Base-by-base conservation (phyloP, 1,284 basidiomycete species). In the Heliocybe sulcata region DNA sequence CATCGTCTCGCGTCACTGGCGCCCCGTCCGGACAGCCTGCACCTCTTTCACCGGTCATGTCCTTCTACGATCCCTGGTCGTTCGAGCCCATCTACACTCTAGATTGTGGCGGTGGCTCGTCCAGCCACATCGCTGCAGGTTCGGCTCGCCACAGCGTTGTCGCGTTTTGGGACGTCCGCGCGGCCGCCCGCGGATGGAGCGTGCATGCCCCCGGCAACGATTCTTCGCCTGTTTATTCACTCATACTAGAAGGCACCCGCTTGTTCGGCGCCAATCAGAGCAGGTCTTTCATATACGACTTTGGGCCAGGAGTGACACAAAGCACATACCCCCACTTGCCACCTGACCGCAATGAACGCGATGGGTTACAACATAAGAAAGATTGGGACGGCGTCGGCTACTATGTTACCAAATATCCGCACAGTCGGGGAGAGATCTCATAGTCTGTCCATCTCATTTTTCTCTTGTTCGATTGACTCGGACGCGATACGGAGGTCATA, bases 161-260 rank as follows among this genome's bases (percentile, higher is more conserved):
- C 52, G 80, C 85, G 1, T 83, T 91, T 59, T 91, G 86, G 84
- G 89, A 91, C 65, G 73, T 88, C 26, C 82, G 89, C 22, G 72
- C 72, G 22, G 74, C 83, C 0, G 67, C 63, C 6, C 65, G 59
- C 22, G 87, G 87, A 1, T 90, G 86, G 84, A 86, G 83, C 59
- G 82, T 89, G 1, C 81, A 89, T 64, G 84, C 83, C 2, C 88
- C 89, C 1, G 82, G 83, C 4, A 87, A 87, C 61, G 86, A 89
- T 63, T 69, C 76, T 0, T 87, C 84, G 1, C 88, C 88, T 0
- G 85, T 90, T 8, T 91, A 90, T 64, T 77, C 79, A 2, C 65
- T 90, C 53, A 66, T 82, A 29, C 68, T 89, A 22, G 89, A 91
- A 66, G 83, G 85, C 60, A 83, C 86, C 8, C 79, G 89, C 26